Conservation (phyloP, 805 yeast genomes). For the Torulaspora indica region DNA sequence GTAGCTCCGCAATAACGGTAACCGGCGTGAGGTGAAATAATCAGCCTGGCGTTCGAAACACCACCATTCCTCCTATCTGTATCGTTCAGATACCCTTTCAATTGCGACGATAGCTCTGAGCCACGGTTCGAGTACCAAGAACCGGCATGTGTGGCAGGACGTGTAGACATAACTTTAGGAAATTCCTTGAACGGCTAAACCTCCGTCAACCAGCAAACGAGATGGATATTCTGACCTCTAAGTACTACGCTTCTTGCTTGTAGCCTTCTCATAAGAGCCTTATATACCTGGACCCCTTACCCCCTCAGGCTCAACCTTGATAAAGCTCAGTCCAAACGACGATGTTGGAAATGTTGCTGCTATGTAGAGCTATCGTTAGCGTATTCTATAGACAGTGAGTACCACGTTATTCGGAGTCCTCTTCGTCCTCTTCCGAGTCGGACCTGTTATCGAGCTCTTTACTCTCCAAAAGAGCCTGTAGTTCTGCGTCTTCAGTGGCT, state of each 20-base stretch:
- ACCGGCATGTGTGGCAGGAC: conserved; percentile 86
- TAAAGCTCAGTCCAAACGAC: no score
- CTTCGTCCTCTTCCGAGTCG: conserved; percentile 75
- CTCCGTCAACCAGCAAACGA: neutral
- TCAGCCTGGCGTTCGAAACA: conserved; percentile 39
- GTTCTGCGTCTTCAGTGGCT: conserved; percentile 96
- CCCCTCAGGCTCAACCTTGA: no score
- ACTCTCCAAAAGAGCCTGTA: conserved; percentile 90
- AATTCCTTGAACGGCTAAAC: neutral
- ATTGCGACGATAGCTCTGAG: conserved; percentile 43
- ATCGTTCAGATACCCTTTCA: conserved; percentile 43
- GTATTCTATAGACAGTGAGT: conserved; percentile 1
- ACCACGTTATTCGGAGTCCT: conserved; percentile 41
- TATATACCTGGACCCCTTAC: conserved; percentile 10
- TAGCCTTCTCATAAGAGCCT: conserved; percentile 1
- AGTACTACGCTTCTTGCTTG: neutral
- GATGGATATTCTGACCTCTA: no score
- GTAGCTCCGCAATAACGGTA: conserved; percentile 74
- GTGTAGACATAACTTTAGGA: conserved; percentile 18
- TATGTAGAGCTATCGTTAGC: conserved; percentile 3
- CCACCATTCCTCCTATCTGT: conserved; percentile 12
- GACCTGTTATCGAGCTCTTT: conserved; percentile 85
- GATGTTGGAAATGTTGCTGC: neutral
- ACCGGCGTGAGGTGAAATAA: conserved; percentile 73
- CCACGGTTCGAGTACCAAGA: conserved; percentile 69